Evolutionary conservation across 2,329 filamentous ascomycete genomes (phyloP).

Genomic region (Colletotrichum magnum): DNA sequence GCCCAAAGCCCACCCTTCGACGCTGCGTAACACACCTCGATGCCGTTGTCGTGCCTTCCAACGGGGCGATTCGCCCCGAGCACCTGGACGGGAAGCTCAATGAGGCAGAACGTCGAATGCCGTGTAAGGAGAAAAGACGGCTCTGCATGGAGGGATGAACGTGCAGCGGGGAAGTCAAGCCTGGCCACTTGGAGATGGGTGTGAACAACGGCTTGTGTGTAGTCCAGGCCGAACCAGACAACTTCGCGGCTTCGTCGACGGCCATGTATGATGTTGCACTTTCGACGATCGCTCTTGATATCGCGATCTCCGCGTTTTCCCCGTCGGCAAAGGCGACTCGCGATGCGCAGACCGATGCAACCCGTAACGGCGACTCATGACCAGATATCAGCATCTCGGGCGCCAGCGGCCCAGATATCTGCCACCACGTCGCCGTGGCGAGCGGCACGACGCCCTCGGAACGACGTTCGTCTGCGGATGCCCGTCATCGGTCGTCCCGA

Average conservation of each 20-base stretch:
- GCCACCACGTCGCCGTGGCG: slow-evolving; percentile 2
- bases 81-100: too few relatives aligned
- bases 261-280: not conserved
- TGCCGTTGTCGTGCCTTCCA: too few relatives aligned
- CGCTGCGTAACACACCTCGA: slow-evolving; percentile 6
- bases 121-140: slow-evolving; percentile 2
- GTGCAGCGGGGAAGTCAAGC: not conserved
- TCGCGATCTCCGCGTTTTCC: not conserved
- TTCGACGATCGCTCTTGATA: not conserved
- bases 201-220: too few relatives aligned
- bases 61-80: not conserved
- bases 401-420: not conserved
- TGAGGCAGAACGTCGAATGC: not conserved
- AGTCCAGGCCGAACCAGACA: not conserved
- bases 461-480: slow-evolving; percentile 4
- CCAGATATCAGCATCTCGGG: not conserved
- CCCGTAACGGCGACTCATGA: not conserved
- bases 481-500: slow-evolving; percentile 6
- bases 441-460: not conserved
- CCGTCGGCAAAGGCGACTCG: not conserved
- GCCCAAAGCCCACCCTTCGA: not conserved
- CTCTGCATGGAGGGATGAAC: not conserved
- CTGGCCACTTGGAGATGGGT: not conserved
- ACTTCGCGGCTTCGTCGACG: not conserved
- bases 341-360: not conserved